phyloP scores from a whole-genome alignment of 2,329 filamentous ascomycete genomes.

The Paradendryphiella salina region DNA sequence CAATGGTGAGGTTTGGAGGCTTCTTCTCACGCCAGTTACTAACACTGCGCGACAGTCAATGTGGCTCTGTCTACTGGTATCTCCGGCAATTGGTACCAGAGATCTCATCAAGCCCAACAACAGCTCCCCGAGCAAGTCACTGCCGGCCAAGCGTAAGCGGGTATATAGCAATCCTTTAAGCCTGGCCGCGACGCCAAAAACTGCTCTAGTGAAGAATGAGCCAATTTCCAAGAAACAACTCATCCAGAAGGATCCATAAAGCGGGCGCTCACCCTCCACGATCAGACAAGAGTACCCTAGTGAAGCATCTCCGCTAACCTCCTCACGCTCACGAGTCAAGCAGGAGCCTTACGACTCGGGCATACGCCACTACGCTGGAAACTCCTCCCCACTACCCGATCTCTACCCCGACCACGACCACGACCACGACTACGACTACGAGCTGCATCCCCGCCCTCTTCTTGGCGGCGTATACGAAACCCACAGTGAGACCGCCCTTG shows the following conservation, averaged over 20 bases:
- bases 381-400: too few relatives aligned
- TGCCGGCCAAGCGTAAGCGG: constrained; percentile 10
- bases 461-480: constrained; percentile 50
- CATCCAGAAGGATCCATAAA: neutral
- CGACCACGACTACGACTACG: constrained; percentile 29
- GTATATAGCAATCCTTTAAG: neutral
- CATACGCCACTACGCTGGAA: too few relatives aligned
- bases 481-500: constrained; percentile 26
- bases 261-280: neutral
- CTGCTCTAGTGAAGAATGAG: constrained; percentile 7
- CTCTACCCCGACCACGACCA: constrained; percentile 2
- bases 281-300: too few relatives aligned
- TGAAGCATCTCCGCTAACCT: too few relatives aligned
- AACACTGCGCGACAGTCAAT: constrained; percentile 6
- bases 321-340: constrained; percentile 9
- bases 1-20: constrained; percentile 8
- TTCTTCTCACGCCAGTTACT: neutral
- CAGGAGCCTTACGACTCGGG: constrained; percentile 1
- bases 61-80: constrained; percentile 3
- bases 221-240: constrained; percentile 1
- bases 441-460: constrained; percentile 29
- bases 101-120: neutral
- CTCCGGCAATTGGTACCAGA: neutral
- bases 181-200: constrained; percentile 2
- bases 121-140: neutral